Evolutionary conservation across 140 eudicot species (phyloP), one percentile per base, ranked within the genome.

Genomic region (Flaveria floridana): DNA sequence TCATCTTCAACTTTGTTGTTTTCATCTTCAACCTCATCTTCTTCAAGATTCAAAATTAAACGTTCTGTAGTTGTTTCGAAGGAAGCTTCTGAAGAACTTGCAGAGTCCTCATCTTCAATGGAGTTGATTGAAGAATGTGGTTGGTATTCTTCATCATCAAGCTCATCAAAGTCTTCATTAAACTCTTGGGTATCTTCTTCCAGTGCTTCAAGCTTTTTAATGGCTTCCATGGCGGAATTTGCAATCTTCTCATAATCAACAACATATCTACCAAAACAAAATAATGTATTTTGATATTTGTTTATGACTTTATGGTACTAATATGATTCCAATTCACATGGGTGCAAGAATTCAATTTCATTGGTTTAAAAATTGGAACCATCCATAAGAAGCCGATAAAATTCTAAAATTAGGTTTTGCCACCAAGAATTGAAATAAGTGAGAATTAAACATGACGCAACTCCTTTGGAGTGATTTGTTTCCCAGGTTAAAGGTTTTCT

Each of bases 201-300:
- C 20, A 74, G 66, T 70, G 82, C 84, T 50, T 83, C 82, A 28
- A 90, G 86, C 88, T 74, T 67, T 73, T 79, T 72, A 59, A 89
- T 76, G 58, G 90, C 89, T 76, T 65, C 61, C 41, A 57, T 53
- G 68, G 89, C 94, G 26, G 84, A 81, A 72, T 39, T 76, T 37
- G 76, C 76, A 64, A 83, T 84, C 88, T 88, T 86, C 19, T 59
- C 76, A 14, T 82, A 62, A 42, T 86, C 88, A 46, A 72, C 81
- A 16, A 30, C 28, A 30, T 69, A 77, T 73, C 96, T 90, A 82
- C 72, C 71, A 51, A 56, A 68, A 4, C 18, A 39, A 55, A 51
- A 53, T 11, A 20, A 72, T 55, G 53, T 30, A 16, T 14, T 56
- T 55, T 41, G 16, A 66, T 10, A 42, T 19, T 8, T 66, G 12